These are phyloP conservation scores for Aspergillus kassunensis DNA, from an alignment of 495 filamentous ascomycete genomes.

Conservation along the genomic window DNA sequence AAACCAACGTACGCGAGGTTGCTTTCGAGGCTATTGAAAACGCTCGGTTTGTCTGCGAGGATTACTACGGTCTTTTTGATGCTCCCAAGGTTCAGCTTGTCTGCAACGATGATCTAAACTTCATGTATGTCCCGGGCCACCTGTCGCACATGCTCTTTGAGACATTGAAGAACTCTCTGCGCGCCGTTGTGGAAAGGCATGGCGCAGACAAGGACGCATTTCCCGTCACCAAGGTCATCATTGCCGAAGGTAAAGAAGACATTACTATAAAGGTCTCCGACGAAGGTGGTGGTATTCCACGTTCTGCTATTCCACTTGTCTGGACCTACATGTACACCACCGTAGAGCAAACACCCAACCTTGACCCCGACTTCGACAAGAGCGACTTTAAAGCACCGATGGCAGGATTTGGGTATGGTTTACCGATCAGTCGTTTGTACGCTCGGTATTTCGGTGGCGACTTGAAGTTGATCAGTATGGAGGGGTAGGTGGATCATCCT, in stretches of 20 bases:
- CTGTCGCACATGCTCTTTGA: slow-evolving; percentile 99
- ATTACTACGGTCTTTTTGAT: slow-evolving; percentile 97
- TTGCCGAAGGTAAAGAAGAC: slow-evolving; percentile 95
- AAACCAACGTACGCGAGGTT: slow-evolving; percentile 93
- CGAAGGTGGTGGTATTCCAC: slow-evolving; percentile 91
- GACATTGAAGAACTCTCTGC: slow-evolving; percentile 95
- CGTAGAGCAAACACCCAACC: slow-evolving; percentile 87
- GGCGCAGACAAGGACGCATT: slow-evolving; percentile 94
- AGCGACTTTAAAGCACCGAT: slow-evolving; percentile 99
- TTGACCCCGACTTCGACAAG: slow-evolving; percentile 98
- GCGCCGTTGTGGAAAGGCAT: slow-evolving; percentile 93
- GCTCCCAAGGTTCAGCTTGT: slow-evolving; percentile 95
- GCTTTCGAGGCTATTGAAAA: slow-evolving; percentile 98
- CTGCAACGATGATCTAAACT: slow-evolving; percentile 86
- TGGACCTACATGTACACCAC: slow-evolving; percentile 99
- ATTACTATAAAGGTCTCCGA: slow-evolving; percentile 98
- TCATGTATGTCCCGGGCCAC: slow-evolving; percentile 99
- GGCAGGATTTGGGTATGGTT: slow-evolving; percentile 95
- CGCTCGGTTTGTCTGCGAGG: slow-evolving; percentile 95
- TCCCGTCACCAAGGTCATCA: slow-evolving; percentile 92
- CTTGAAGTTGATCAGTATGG: slow-evolving; percentile 97
- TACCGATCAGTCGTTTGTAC: slow-evolving; percentile 91
- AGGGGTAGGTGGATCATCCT: slow-evolving; percentile 87
- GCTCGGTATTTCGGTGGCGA: slow-evolving; percentile 97
- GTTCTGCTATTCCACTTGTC: slow-evolving; percentile 86